Evolutionary conservation across 2,329 filamentous ascomycete genomes (phyloP), one percentile per base, ranked within the genome.

Genomic region (Davidsoniella neocaledoniae): DNA sequence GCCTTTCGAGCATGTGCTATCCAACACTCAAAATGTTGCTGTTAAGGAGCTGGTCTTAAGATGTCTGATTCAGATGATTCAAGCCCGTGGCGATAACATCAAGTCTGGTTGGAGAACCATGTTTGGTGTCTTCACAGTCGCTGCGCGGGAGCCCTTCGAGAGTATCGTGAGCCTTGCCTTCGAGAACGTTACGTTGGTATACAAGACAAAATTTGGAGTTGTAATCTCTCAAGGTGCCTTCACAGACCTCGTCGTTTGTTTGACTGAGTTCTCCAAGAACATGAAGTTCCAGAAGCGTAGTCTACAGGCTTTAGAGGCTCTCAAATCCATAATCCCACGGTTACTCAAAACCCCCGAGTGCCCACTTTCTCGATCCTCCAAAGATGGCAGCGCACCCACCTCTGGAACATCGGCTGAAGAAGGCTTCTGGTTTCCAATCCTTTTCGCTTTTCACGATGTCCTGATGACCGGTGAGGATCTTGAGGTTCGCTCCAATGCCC

Each of bases 191-290:
- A 86, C 83, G 25, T 86, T 94, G 55, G 86, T 98, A 17, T 98
- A 96, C 70, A 93, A 86, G 63, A 88, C 86, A 23, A 81, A 91
- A 29, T 98, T 99, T 57, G 88, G 90, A 1, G 83, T 96, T 5
- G 88, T 98, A 52, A 91, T 99, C 53, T 86, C 86, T 0, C 93
- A 99, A 63, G 91, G 87, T 21, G 90, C 91, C 2, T 98, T 99
- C 60, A 88, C 91, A 0, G 93, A 99, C 62, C 71, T 99, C 25
- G 83, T 98, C 53, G 86, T 98, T 48, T 98, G 91, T 60, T 68
- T 99, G 55, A 98, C 93, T 0, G 87, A 96, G 63, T 99, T 99
- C 63, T 95, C 90, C 16, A 99, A 98, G 72, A 98, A 99, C 62
- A 82, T 87, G 64, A 88, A 82, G 60, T 99, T 98, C 68, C 91